Conservation (phyloP, 164 flowering plant genomes). For the Magnolia sinica region DNA sequence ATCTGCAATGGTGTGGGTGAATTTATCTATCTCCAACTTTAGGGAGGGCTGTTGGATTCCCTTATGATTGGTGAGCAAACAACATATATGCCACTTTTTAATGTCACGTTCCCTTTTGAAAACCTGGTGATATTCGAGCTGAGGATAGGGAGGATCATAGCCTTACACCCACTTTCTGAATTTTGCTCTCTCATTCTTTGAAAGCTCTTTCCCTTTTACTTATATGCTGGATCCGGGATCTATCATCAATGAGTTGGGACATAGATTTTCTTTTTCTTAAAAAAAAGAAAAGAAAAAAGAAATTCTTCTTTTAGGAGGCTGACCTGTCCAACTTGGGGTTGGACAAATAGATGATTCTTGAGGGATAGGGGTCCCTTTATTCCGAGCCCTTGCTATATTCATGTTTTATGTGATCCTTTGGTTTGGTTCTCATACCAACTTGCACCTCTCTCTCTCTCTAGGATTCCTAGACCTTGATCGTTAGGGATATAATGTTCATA, state of each 20-base stretch:
- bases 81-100: background rate
- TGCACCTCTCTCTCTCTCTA: background rate
- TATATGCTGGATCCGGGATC: background rate
- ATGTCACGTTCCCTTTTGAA: background rate
- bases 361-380: slow-evolving; percentile 7
- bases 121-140: background rate
- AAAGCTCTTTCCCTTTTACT: background rate
- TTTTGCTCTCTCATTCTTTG: background rate
- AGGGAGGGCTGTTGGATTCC: background rate
- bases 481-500: too few relatives aligned
- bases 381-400: background rate
- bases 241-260: background rate
- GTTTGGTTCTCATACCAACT: background rate
- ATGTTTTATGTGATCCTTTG: background rate
- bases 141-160: background rate
- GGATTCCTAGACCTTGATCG: background rate
- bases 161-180: background rate
- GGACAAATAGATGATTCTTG: background rate
- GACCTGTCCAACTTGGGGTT: slow-evolving; percentile 1
- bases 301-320: background rate
- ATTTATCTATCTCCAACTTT: background rate
- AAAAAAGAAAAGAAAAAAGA: too few relatives aligned
- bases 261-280: too few relatives aligned
- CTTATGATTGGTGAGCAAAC: slow-evolving; percentile 1
- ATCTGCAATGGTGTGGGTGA: background rate